phyloP scores from a whole-genome alignment of 192 early-diverging fungal species.

The Spizellomyces punctatus region DNA sequence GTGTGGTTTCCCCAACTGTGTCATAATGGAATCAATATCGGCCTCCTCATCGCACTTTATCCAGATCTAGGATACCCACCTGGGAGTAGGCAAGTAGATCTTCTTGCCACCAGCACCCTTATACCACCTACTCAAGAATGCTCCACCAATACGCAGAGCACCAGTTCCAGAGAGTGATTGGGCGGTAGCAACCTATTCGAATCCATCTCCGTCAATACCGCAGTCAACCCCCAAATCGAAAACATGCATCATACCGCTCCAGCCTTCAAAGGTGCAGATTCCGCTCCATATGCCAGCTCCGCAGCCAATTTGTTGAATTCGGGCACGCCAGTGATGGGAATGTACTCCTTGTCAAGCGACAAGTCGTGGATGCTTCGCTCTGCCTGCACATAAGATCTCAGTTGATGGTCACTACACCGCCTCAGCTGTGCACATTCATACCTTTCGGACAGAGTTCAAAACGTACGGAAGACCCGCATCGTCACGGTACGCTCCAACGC shows the following conservation, averaged over 20 bases:
- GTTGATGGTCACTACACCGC: background rate
- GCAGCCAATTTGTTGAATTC: slow-evolving; percentile 82
- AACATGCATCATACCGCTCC: slow-evolving; percentile 53
- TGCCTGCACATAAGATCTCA: slow-evolving; percentile 56
- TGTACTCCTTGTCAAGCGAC: slow-evolving; percentile 92
- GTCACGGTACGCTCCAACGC: slow-evolving; percentile 97
- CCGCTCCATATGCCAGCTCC: slow-evolving; percentile 82
- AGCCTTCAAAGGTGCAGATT: slow-evolving; percentile 67
- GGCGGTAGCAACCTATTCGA: slow-evolving; percentile 63
- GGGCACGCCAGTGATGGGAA: slow-evolving; percentile 90
- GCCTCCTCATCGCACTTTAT: background rate
- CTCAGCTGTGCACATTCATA: slow-evolving; percentile 22
- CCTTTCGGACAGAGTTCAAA: slow-evolving; percentile 83
- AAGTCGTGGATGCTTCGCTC: slow-evolving; percentile 72
- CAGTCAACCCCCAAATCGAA: slow-evolving; percentile 2
- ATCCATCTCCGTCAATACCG: slow-evolving; percentile 5
- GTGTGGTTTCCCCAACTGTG: slow-evolving; percentile 96
- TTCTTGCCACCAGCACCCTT: slow-evolving; percentile 73
- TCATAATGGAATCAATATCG: background rate
- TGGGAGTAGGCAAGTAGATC: slow-evolving; percentile 88
- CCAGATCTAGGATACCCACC: slow-evolving; percentile 19
- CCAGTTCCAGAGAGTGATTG: slow-evolving; percentile 99
- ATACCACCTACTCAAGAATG: slow-evolving; percentile 81
- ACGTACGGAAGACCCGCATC: slow-evolving; percentile 90
- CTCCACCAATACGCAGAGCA: slow-evolving; percentile 90